Base-by-base conservation (phyloP, 73 alveolate species). In the Paramecium sonneborni region DNA sequence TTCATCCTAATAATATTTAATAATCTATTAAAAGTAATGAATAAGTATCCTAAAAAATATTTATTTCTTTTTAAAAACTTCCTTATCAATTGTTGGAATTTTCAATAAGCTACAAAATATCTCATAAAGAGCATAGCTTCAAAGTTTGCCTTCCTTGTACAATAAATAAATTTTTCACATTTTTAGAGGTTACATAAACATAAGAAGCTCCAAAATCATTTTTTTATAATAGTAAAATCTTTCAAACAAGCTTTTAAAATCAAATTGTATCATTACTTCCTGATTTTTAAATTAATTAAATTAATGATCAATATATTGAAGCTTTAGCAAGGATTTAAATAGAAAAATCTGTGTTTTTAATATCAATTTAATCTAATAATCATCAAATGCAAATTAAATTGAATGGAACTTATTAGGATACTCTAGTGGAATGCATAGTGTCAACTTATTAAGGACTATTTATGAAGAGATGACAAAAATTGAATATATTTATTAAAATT, bases 381-480 rank as follows among this genome's bases (percentile, higher is more conserved):
- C n/a, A 35, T 35, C 10, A 35, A 8, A 74, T 74, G 87, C 34
- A 74, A 74, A 74, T 74, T 15, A 74, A 43, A 74, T 35, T 74
- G 28, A 38, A 32, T 35, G 87, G 87, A 35, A 43, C 28, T 34
- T 74, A 74, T 35, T 24, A 23, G 5, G 87, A 74, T 38, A 74
- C 28, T 5, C 15, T 74, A 74, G 87, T 43, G 9, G 87, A 74
- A 74, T 35, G 35, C 14, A 74, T 74, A 1, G 57, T 74, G 12
- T 74, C 87, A 74, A 74, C 87, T n/a, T 74, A 74, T 74, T 74
- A 74, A 74, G 87, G 87, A 10, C 46, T 74, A 5, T 74, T 74
- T 35, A 32, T 74, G 55, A 74, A 74, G 21, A 74, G 87, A 74
- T 74, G 87, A 74, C 5, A 6, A 52, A 52, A 52, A n/a, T 52